Evolutionary conservation across 1,284 basidiomycete genomes (phyloP).

Genomic region (Cryptococcus sp.): DNA sequence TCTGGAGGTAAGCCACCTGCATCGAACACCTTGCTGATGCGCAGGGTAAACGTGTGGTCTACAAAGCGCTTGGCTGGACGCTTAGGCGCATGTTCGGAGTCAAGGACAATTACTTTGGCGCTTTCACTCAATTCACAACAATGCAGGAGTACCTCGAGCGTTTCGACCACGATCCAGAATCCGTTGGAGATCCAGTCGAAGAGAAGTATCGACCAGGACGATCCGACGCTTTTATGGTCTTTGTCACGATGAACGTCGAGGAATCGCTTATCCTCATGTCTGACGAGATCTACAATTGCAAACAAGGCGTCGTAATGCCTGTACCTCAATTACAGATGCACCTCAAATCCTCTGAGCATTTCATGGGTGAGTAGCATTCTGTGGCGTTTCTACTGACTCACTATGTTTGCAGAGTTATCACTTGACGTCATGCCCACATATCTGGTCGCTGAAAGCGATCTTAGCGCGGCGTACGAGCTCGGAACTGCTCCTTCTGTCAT

Average conservation of each 20-base stretch:
- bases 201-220: conserved; percentile 73
- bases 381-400: background rate
- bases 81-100: conserved; percentile 82
- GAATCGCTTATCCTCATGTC: conserved; percentile 66
- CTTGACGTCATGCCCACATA: conserved; percentile 67
- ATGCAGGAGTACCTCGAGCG: conserved; percentile 78
- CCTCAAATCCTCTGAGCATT: conserved; percentile 76
- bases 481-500: conserved; percentile 23
- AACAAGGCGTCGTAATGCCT: conserved; percentile 59
- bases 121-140: conserved; percentile 86
- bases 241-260: conserved; percentile 62
- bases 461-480: conserved; percentile 54
- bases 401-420: conserved; percentile 65
- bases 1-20: conserved; percentile 60
- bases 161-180: conserved; percentile 59
- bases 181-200: conserved; percentile 73
- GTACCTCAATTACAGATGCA: conserved; percentile 72
- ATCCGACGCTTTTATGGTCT: conserved; percentile 79
- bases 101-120: conserved; percentile 87
- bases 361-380: conserved; percentile 68
- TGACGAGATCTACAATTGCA: conserved; percentile 72
- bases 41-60: conserved; percentile 58
- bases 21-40: conserved; percentile 13
- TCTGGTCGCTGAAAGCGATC: conserved; percentile 59
- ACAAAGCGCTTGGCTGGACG: conserved; percentile 79